Evolutionary conservation across 2,329 filamentous ascomycete species (phyloP).

Genomic region (Biscogniauxia mediterranea): DNA sequence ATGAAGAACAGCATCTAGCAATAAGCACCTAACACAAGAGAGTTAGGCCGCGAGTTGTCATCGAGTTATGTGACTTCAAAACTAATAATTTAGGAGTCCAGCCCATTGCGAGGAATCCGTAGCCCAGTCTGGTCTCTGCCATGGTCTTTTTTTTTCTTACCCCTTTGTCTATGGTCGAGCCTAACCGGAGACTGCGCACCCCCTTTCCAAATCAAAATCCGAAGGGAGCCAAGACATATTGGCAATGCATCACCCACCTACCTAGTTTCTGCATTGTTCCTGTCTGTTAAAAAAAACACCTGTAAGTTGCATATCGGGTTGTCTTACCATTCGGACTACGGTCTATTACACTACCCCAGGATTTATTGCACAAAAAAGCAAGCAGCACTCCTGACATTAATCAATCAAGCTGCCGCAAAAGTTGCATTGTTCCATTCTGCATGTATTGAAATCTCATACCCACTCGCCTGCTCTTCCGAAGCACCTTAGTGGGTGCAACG

Average conservation of each 20-base stretch:
- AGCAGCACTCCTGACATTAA: neutral
- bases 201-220: neutral
- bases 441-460: neutral
- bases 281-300: neutral
- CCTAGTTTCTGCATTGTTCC: neutral
- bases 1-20: neutral
- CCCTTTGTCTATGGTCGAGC: neutral
- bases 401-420: neutral
- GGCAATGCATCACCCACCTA: neutral
- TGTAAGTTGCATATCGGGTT: neutral
- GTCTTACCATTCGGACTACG: neutral
- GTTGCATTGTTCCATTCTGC: neutral
- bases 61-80: neutral
- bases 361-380: neutral
- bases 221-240: neutral
- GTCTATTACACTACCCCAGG: too few relatives aligned
- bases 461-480: neutral
- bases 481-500: neutral
- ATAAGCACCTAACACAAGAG: too few relatives aligned
- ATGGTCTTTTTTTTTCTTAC: neutral
- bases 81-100: neutral
- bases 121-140: neutral
- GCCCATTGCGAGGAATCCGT: neutral
- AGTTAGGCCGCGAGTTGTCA: neutral
- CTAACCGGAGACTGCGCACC: neutral